phyloP scores from a whole-genome alignment of 768 basidiomycete species.

The Russula emetica region DNA sequence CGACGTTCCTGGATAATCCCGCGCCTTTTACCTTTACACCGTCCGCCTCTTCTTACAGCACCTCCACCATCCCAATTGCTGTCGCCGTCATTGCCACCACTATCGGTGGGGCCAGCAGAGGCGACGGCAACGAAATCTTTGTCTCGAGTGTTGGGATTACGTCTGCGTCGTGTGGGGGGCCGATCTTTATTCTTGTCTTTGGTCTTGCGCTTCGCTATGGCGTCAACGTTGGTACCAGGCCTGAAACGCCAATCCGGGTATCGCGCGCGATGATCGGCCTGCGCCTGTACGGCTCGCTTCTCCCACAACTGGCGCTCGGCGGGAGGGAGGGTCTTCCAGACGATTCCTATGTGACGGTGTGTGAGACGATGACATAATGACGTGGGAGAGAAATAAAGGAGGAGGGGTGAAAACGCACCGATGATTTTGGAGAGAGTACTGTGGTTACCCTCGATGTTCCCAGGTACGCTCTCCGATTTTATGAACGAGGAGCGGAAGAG shows the following conservation, averaged over 20 bases:
- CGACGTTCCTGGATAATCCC: constrained; percentile 52
- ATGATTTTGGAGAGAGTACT: constrained; percentile 79
- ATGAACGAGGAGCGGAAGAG: constrained; percentile 80
- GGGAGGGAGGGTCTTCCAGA: constrained; percentile 66
- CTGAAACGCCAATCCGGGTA: constrained; percentile 84
- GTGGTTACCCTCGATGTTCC: constrained; percentile 75
- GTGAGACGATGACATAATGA: constrained; percentile 3
- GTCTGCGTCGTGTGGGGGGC: constrained; percentile 35
- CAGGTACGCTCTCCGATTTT: constrained; percentile 65
- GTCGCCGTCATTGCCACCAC: not conserved
- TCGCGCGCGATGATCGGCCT: constrained; percentile 64
- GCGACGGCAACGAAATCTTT: constrained; percentile 11
- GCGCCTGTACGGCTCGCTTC: constrained; percentile 63
- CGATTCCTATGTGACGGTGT: constrained; percentile 46
- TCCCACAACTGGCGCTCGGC: constrained; percentile 74
- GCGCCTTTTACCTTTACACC: constrained; percentile 33
- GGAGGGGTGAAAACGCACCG: constrained; percentile 42
- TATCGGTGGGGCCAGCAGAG: not conserved
- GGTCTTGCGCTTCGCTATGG: constrained; percentile 26
- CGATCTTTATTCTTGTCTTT: constrained; percentile 42
- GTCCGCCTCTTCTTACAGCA: not conserved
- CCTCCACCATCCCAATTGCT: not conserved
- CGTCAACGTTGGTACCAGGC: constrained; percentile 51
- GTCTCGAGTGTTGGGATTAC: constrained; percentile 36
- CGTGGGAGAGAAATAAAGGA: constrained; percentile 1